A percentile compares a stretch with the other conserved stretches of the same genome.
Conservation (phyloP, 768 basidiomycete genomes). For the Termitomyces sp. region DNA sequence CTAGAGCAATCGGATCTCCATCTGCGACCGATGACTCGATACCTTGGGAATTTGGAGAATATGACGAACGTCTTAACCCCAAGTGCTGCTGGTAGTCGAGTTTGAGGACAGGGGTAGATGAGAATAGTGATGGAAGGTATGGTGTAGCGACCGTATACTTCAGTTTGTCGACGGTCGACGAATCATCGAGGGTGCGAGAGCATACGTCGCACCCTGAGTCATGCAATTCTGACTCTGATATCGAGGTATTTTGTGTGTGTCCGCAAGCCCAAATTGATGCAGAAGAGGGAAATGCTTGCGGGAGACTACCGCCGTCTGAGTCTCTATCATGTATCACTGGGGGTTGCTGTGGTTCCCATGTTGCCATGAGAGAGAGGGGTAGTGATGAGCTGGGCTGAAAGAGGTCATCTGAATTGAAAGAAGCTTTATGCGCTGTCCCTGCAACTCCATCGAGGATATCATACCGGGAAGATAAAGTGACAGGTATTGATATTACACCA, state of each 20-base stretch:
- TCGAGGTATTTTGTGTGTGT: background rate
- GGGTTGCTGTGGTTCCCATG: background rate
- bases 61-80: background rate
- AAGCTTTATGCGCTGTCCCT: background rate
- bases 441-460: background rate
- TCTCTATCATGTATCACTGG: background rate
- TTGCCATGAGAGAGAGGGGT: background rate
- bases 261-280: constrained; percentile 16
- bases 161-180: background rate
- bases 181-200: background rate
- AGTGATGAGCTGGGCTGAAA: constrained; percentile 4
- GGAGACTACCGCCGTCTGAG: constrained; percentile 12
- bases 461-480: background rate
- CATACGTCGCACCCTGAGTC: constrained; percentile 2
- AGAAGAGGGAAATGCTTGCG: constrained; percentile 21
- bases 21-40: background rate
- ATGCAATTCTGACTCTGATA: background rate
- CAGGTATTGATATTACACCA: background rate
- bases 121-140: constrained; percentile 6
- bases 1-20: constrained; percentile 7
- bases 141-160: background rate
- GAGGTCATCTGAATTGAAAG: background rate
- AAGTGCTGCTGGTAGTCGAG: background rate
- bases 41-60: background rate
- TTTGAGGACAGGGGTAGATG: background rate